Percentiles rank a stretch among this genome's conserved stretches.
Conservation (phyloP, 805 yeast species). For the Kazachstania africana region DNA sequence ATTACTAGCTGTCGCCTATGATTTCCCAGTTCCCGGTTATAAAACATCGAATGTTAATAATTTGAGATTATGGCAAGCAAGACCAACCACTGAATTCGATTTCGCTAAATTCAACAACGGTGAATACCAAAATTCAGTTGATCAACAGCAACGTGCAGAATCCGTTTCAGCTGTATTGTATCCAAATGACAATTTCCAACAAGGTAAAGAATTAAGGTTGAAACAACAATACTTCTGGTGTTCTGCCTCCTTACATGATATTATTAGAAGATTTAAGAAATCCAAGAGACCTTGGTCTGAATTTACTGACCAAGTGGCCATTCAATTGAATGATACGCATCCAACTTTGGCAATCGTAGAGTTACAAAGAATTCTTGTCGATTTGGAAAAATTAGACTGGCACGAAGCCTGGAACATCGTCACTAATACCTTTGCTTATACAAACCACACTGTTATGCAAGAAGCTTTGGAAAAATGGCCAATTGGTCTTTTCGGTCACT, state of each 20-base stretch:
- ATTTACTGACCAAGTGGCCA: conserved; percentile 77
- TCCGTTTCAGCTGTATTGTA: conserved; percentile 85
- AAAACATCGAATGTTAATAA: conserved; percentile 76
- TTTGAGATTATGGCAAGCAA: conserved; percentile 80
- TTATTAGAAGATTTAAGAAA: conserved; percentile 81
- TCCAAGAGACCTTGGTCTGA: conserved; percentile 64
- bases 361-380: conserved; percentile 75
- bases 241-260: conserved; percentile 84
- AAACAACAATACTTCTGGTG: conserved; percentile 98
- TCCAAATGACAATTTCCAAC: conserved; percentile 87
- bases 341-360: conserved; percentile 89
- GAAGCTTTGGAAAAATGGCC: conserved; percentile 98
- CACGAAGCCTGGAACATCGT: conserved; percentile 79
- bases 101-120: conserved; percentile 85
- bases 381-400: conserved; percentile 74
- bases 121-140: conserved; percentile 76
- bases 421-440: conserved; percentile 72
- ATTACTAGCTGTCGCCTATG: conserved; percentile 81
- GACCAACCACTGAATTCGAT: conserved; percentile 85
- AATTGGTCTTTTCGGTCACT: conserved; percentile 59
- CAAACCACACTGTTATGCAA: conserved; percentile 89
- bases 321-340: conserved; percentile 90
- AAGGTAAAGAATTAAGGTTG: conserved; percentile 82
- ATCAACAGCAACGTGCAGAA: conserved; percentile 79
- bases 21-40: conserved; percentile 88